A percentile compares a stretch with the other conserved stretches of the same genome.
Evolutionary conservation across 331 rosid species (phyloP).

Genomic region (Quercus tomentella): DNA sequence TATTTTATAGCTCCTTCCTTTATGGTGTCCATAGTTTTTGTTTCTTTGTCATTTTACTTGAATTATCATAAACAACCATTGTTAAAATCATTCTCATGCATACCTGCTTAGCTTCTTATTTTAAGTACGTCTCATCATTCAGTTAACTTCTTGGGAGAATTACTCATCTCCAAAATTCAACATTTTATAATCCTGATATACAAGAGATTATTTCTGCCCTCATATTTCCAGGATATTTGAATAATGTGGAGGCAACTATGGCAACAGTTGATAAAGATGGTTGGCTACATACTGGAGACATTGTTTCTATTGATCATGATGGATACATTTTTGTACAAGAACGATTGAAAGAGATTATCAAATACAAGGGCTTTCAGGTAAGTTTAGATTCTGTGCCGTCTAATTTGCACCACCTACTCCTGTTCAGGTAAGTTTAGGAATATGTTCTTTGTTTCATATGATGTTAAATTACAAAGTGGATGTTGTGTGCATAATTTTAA

Average conservation of each 20-base stretch:
- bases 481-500: not conserved
- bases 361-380: conserved; percentile 94
- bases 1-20: not conserved
- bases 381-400: not conserved
- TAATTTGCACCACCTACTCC: not conserved
- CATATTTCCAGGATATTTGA: conserved; percentile 64
- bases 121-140: not conserved
- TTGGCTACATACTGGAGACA: conserved; percentile 77
- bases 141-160: not conserved
- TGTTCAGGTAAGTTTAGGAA: not conserved
- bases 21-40: not conserved
- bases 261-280: conserved; percentile 55
- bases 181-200: not conserved
- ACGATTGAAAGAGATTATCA: conserved; percentile 85
- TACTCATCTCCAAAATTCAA: not conserved
- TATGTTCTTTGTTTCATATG: not conserved
- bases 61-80: not conserved
- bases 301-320: conserved; percentile 62
- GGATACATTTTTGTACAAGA: conserved; percentile 65
- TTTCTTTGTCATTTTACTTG: not conserved
- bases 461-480: not conserved
- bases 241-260: conserved; percentile 60
- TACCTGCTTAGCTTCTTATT: not conserved
- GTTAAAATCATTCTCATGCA: not conserved
- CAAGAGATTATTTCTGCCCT: not conserved